Base-by-base conservation (phyloP, 306 rosid species). In the Pachyrhizus erosus region DNA sequence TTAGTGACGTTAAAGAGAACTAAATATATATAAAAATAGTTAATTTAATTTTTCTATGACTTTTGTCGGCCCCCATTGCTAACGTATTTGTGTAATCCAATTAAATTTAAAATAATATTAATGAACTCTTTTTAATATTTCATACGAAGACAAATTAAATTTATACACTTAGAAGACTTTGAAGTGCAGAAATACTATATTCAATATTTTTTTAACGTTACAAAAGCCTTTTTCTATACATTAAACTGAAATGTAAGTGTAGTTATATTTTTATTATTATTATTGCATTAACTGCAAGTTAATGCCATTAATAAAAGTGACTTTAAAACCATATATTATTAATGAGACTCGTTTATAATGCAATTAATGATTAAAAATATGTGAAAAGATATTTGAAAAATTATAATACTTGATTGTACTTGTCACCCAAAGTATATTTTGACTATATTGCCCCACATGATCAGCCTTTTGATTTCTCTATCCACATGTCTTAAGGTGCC, bases 381-480 rank as follows among this genome's bases (percentile, higher is more conserved):
- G 0, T 9, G 52, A 10, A 27, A 40, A 40, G 9, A 43, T 70
- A 43, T 70, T 43, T 23, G 2, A 43, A 70, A 70, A 7, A 70
- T 11, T 21, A 21, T 21, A 9, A 42, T 15, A 69, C 11, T 14
- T 68, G n/a, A n/a, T n/a, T n/a, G 21, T 23, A 70, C 21, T 61
- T 48, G 20, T 52, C 42, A 17, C 18, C 54, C 45, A 49, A 39
- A 70, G 15, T 9, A 61, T 48, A 3, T 18, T 24, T 75, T 27
- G 54, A 69, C 27, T 9, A 61, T 0, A 1, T 29, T 62, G 65
- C 65, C 57, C 21, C 0, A 13, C 4, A 29, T 11, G n/a, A 62
- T 86, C 61, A 52, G 60, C 39, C 46, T 70, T 9, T 65, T 83
- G 57, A 45, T 65, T 65, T 76, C 71, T 76, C 20, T 73, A 2